Percentiles rank a stretch among this genome's conserved stretches.
These are phyloP conservation scores for Microbotryum scabiosae DNA, from an alignment of 1,284 basidiomycete species.

Conservation along the genomic window DNA sequence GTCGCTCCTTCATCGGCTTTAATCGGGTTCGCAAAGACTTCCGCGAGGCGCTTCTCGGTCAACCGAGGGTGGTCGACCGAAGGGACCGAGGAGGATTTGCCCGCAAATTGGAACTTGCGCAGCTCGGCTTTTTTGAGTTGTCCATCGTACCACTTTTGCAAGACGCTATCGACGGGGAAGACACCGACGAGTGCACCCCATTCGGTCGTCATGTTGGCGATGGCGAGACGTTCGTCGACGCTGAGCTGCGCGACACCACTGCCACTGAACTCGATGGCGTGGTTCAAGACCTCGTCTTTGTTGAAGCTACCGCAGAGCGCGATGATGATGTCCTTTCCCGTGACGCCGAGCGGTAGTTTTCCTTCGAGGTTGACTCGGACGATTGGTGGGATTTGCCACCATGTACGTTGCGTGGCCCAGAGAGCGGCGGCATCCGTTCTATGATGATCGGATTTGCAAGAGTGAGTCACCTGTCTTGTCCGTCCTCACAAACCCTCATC, in stretches of 20 bases:
- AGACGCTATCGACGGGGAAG: constrained; percentile 81
- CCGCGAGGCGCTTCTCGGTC: constrained; percentile 63
- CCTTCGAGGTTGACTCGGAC: constrained; percentile 89
- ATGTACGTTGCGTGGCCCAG: constrained; percentile 98
- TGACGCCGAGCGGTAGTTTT: constrained; percentile 74
- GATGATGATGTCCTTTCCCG: constrained; percentile 97
- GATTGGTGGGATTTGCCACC: constrained; percentile 99
- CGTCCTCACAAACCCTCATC: background rate
- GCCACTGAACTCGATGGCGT: constrained; percentile 93
- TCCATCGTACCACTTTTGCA: constrained; percentile 82
- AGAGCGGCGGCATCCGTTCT: constrained; percentile 74
- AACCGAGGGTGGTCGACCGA: constrained; percentile 69
- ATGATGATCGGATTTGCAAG: constrained; percentile 6
- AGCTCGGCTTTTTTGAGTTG: constrained; percentile 67
- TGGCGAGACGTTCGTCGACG: constrained; percentile 89
- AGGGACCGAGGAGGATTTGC: constrained; percentile 50
- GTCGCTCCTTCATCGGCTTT: constrained; percentile 67
- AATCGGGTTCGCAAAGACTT: constrained; percentile 53
- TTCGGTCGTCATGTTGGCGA: constrained; percentile 98
- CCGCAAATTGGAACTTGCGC: constrained; percentile 55
- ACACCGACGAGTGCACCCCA: constrained; percentile 96
- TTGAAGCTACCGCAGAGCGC: constrained; percentile 96
- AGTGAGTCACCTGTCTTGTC: constrained; percentile 31
- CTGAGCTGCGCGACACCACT: constrained; percentile 71
- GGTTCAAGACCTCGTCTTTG: constrained; percentile 93